phyloP scores from a whole-genome alignment of 441 rosid genomes.

The Brassica hybrid region DNA sequence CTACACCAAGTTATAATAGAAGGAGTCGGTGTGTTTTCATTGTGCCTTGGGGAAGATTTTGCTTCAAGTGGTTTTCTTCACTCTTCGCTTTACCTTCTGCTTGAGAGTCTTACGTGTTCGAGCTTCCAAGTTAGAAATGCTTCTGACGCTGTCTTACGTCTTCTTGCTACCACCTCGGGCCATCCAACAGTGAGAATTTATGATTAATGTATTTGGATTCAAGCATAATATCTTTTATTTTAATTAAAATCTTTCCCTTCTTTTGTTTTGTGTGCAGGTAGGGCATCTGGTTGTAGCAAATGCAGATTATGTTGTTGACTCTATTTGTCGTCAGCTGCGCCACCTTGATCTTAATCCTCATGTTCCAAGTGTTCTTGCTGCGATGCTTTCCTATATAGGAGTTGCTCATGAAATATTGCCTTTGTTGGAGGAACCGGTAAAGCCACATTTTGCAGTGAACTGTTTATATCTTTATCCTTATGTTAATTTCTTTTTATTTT shows the following conservation, averaged over 20 bases:
- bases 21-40: constrained; percentile 80
- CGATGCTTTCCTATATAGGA: constrained; percentile 95
- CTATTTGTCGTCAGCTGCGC: constrained; percentile 86
- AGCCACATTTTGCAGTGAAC: constrained; percentile 23
- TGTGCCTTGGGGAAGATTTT: constrained; percentile 82
- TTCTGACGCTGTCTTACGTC: constrained; percentile 78
- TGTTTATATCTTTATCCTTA: not conserved
- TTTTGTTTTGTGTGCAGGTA: constrained; percentile 59
- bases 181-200: constrained; percentile 65
- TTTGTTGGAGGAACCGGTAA: constrained; percentile 93
- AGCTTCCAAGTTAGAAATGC: constrained; percentile 80
- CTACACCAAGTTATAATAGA: constrained; percentile 80
- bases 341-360: constrained; percentile 93
- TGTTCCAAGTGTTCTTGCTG: constrained; percentile 94
- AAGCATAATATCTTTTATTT: no score
- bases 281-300: constrained; percentile 88
- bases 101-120: constrained; percentile 79
- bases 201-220: constrained; percentile 12
- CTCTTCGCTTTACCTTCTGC: constrained; percentile 85
- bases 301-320: constrained; percentile 92
- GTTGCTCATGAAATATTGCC: constrained; percentile 83
- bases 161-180: constrained; percentile 65
- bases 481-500: not conserved
- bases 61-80: constrained; percentile 90
- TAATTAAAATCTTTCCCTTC: constrained; percentile 23